Base-by-base conservation (phyloP, 768 basidiomycete genomes). In the Omphalotus guepiniiformis region DNA sequence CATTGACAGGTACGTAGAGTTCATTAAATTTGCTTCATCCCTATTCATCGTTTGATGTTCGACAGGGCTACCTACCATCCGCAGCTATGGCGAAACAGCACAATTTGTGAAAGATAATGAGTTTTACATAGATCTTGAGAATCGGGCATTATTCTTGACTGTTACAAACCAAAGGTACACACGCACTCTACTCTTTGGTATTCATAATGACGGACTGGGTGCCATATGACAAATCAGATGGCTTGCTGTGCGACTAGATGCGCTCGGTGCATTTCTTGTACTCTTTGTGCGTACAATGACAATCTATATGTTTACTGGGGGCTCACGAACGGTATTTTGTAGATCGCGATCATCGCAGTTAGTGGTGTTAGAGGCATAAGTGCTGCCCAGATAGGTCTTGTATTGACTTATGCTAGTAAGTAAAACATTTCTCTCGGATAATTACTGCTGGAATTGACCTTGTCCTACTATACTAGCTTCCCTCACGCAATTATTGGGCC, bases 171-270 rank as follows among this genome's bases (percentile, higher is more conserved):
- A 88, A 63, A 72, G 83, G 68, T 78, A 58, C 12, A 49, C 40
- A 21, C 12, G 32, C 6, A 7, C 47, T 18, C 25, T 25, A 34
- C n/a, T n/a, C n/a, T n/a, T n/a, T 29, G 41, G 27, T 16, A 42
- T 12, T 30, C 44, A 15, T 42, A 35, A 27, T 15, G 22, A 6
- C 27, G 42, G 30, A 28, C 9, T 29, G 7, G 19, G 2, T 6
- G 7, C 30, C 34, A 26, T 21, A 19, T 44, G 16, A 21, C 36
- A 12, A 11, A 4, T 25, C 34, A 77, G 80, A 48, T 87, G 83
- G 87, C 71, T 92, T 9, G 78, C 82, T 25, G 71, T 89, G 25
- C 75, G 87, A 21, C 70, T 90, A 1, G 87, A 89, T 57, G 75
- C 80, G 50, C 73, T 85, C 38, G 87, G 88, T 12, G 78, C 75